Base-by-base conservation (phyloP, 2,329 filamentous ascomycete species). In the Fusarium sp. region DNA sequence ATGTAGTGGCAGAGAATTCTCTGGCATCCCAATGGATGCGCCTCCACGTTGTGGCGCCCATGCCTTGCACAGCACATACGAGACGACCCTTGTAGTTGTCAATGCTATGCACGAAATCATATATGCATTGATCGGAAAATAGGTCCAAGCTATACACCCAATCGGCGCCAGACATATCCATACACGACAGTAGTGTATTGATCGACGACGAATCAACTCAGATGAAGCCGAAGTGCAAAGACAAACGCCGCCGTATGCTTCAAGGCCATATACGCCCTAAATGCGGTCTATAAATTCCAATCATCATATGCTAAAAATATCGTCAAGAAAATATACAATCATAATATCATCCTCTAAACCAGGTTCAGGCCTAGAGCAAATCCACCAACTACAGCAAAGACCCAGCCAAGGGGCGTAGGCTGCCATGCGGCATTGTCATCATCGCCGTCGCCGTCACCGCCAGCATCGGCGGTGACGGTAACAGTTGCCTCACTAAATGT, bases 361-460 rank as follows among this genome's bases (percentile, higher is more conserved):
- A 75, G n/a, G 52, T 75, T 75, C 48, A 56, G 51, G 34, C 74
- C 74, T 4, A 75, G 26, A 25, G 59, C 69, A 52, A 75, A 70
- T 2, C 69, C 74, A 14, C 72, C 72, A 16, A 71, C 21, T 1
- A 67, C 58, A 1, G 56, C 69, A 45, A 75, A 64, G 6, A 71
- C 30, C 67, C 69, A 68, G 48, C 69, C 23, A n/a, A 74, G 19
- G 10, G 74, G 56, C 26, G 37, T 14, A 16, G 50, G 45, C 25
- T 69, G 62, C 63, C 63, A 62, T 3, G 73, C 72, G 16, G 69
- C 74, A n/a, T 65, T 67, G n/a, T 53, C 62, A 39, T 66, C 63
- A 13, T 46, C 58, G 34, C 64, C 56, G 18, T 57, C 67, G 1
- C 39, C 43, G 30, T 48, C 62, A 1, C 60, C 41, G 4, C 51